phyloP scores from a whole-genome alignment of 2,329 filamentous ascomycete genomes.

The Trichoderma atrobrunneum region DNA sequence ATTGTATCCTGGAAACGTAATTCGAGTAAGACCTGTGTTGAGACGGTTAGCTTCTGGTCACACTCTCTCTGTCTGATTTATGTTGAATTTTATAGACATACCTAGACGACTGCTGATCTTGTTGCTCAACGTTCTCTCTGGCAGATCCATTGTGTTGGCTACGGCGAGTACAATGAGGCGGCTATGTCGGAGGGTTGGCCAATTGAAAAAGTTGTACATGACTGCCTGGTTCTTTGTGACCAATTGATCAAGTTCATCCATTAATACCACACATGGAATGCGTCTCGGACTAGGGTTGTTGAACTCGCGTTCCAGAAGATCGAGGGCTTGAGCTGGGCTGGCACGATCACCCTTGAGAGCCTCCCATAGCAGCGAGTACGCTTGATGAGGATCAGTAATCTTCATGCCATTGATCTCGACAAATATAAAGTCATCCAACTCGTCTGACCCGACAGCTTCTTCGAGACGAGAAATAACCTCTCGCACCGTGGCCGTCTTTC shows the following conservation, averaged over 20 bases:
- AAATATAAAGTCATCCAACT: slow-evolving; percentile 97
- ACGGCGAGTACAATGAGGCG: slow-evolving; percentile 94
- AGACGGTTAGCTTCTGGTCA: neutral
- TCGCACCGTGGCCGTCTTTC: slow-evolving; percentile 94
- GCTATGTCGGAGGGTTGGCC: slow-evolving; percentile 88
- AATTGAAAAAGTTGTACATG: slow-evolving; percentile 99
- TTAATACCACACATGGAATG: slow-evolving; percentile 92
- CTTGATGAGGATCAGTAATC: slow-evolving; percentile 95
- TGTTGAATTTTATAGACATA: slow-evolving; percentile 24
- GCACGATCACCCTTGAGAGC: slow-evolving; percentile 91
- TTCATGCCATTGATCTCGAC: slow-evolving; percentile 99
- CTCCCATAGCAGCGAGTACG: slow-evolving; percentile 94
- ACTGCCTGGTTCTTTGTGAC: slow-evolving; percentile 99
- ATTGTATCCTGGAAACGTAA: slow-evolving; percentile 96
- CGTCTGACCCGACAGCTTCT: slow-evolving; percentile 80
- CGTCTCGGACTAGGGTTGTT: slow-evolving; percentile 84
- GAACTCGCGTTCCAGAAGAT: slow-evolving; percentile 89
- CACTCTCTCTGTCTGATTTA: neutral
- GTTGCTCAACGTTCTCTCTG: slow-evolving; percentile 92
- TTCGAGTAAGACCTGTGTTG: slow-evolving; percentile 69
- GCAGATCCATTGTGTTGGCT: slow-evolving; percentile 98
- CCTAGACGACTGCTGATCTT: slow-evolving; percentile 91
- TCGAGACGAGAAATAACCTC: slow-evolving; percentile 91
- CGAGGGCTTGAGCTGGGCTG: slow-evolving; percentile 84
- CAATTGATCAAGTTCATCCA: slow-evolving; percentile 97